Base-by-base conservation (phyloP, 2,329 filamentous ascomycete species). In the Fusarium aywerte region DNA sequence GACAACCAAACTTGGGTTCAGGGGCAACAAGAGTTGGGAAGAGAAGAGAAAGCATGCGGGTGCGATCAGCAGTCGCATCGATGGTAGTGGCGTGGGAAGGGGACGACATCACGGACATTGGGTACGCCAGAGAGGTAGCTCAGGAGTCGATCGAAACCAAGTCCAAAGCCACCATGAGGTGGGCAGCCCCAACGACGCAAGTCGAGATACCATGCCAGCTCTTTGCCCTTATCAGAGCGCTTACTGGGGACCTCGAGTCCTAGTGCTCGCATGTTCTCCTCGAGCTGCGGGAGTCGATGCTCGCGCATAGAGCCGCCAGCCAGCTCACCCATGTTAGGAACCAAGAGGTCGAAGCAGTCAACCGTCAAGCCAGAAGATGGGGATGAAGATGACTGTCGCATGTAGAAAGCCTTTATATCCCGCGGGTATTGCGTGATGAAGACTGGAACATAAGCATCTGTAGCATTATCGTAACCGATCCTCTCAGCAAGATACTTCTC, bases 391-490 rank as follows among this genome's bases (percentile, higher is more conserved):
- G 77, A 80, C 52, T 79, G 78, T 39, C 78, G 80, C 83, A 85
- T 85, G 77, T 85, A 99, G 80, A 98, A 99, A 12, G 95, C 92
- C 80, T 99, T 99, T 76, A 96, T 89, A 45, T 84, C 82, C 68
- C 87, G 87, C n/a, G 96, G 96, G 76, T 97, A 99, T 77, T 97
- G 85, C 15, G 94, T 98, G 67, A 99, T 89, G 76, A 98, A 98
- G 42, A 98, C 84, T 9, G 96, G 96, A 45, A 85, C 81, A 68
- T 77, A 77, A 38, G 81, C 80, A 29, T 81, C 79, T 44, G 80
- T 80, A n/a, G 81, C 78, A 49, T 77, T 65, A 55, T 79, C 75
- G 45, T 80, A 81, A 25, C 89, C 89, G 42, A 95, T 75, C 25
- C 81, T 81, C 52, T 87, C 83, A 45, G 96, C 93, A 53, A 99